phyloP scores from a whole-genome alignment of 805 yeast species.

The Suhomyces sp. region DNA sequence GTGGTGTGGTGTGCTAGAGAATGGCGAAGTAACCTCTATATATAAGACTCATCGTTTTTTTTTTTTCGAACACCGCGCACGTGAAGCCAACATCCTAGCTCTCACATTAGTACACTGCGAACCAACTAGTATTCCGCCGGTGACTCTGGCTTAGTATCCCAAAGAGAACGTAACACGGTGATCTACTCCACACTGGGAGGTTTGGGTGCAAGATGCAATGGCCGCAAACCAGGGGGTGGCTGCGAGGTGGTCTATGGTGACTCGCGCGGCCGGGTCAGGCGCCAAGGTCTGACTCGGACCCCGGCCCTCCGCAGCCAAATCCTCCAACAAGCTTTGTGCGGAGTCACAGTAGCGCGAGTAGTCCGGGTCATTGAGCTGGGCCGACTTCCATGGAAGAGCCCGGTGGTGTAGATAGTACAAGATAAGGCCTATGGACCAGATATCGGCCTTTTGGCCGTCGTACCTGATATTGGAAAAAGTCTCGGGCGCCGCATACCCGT shows the following conservation, averaged over 20 bases:
- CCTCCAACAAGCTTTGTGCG: background rate
- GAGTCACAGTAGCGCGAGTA: background rate
- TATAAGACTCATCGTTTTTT: background rate
- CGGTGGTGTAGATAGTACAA: conserved; percentile 28
- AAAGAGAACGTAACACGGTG: background rate
- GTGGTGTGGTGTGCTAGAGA: background rate
- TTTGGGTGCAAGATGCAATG: background rate
- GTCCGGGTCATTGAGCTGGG: conserved; percentile 16
- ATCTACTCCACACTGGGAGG: background rate
- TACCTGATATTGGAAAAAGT: conserved; percentile 33
- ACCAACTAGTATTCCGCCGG: no score
- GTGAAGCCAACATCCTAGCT: background rate
- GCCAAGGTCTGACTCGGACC: conserved; percentile 8
- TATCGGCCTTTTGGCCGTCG: conserved; percentile 40
- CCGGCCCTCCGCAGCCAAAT: background rate
- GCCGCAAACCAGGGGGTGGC: conserved; percentile 10
- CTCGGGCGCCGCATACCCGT: conserved; percentile 48
- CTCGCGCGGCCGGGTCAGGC: conserved; percentile 6
- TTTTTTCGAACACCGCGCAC: background rate
- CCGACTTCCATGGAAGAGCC: conserved; percentile 49
- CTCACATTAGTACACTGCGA: no score
- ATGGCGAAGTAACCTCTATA: no score
- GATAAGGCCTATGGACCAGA: conserved; percentile 52
- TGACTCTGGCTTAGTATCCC: background rate
- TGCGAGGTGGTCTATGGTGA: conserved; percentile 6